A percentile compares a stretch with the other conserved stretches of the same genome.
These are phyloP conservation scores for Talaromyces sp. DNA, from an alignment of 2,329 filamentous ascomycete species.

Conservation along the genomic window DNA sequence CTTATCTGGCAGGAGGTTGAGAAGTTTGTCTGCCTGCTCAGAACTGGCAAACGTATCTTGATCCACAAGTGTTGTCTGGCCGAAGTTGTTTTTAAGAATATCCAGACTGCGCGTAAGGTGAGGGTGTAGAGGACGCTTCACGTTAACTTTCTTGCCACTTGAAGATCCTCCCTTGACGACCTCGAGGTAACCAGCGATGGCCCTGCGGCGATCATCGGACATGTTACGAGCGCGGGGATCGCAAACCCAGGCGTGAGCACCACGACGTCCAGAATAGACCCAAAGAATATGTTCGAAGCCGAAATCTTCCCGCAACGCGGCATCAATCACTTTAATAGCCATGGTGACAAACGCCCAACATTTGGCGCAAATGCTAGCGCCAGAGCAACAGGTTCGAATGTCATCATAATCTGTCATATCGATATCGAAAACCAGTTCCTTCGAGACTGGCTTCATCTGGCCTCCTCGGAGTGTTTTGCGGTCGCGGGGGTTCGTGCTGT, in stretches of 20 bases:
- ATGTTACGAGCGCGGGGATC: constrained; percentile 82
- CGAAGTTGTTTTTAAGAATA: constrained; percentile 81
- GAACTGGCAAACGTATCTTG: constrained; percentile 82
- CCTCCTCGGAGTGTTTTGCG: constrained; percentile 79
- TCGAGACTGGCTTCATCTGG: constrained; percentile 82
- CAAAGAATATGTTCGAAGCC: constrained; percentile 96
- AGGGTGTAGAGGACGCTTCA: constrained; percentile 83
- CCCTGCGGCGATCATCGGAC: constrained; percentile 81
- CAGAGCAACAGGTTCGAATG: constrained; percentile 90
- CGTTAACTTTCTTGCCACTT: constrained; percentile 82
- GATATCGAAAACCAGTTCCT: constrained; percentile 98
- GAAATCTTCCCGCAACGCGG: constrained; percentile 87
- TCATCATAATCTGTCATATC: constrained; percentile 99
- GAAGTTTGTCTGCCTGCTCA: constrained; percentile 73
- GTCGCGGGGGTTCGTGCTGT: constrained; percentile 89
- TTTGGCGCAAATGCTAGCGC: constrained; percentile 88
- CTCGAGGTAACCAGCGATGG: constrained; percentile 87
- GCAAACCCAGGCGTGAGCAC: constrained; percentile 97
- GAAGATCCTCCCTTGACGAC: constrained; percentile 84
- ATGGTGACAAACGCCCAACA: constrained; percentile 98
- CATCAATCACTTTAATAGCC: constrained; percentile 92
- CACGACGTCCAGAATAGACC: constrained; percentile 96
- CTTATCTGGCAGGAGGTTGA: constrained; percentile 82
- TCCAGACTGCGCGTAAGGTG: constrained; percentile 85
- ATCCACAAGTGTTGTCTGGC: constrained; percentile 74